Evolutionary conservation across 1,139 yeast genomes (phyloP), one percentile per base, ranked within the genome.

Genomic region (Taphrina pruni): DNA sequence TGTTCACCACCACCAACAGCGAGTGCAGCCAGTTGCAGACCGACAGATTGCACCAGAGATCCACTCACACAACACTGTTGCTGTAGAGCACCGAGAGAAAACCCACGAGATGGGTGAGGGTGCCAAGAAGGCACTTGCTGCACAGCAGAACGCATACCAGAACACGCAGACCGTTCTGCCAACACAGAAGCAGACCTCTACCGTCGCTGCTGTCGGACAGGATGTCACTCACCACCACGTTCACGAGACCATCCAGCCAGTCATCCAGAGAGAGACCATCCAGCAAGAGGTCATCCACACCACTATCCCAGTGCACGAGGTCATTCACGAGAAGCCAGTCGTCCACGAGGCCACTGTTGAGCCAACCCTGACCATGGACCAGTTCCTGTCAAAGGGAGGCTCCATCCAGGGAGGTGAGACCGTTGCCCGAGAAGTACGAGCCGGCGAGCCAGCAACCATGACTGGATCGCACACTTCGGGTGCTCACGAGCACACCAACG

Each of bases 1-100:
- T 35, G 64, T 65, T 46, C 69, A 65, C 64, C 69, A 65, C 69
- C 64, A 65, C 69, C 69, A 65, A 64, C 69, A 65, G 69, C 69
- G 69, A 36, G 64, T 65, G 7, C 69, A 65, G 69, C 69, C 69
- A 17, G 54, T 65, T 36, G 69, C 69, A 32, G 69, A 65, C 58
- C 69, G 64, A 45, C 56, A 43, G 26, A 58, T 55, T 41, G 45
- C 58, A 17, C 51, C 61, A 20, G 61, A 56, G 51, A 36, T 39
- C 39, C 64, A 65, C 69, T 26, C 48, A 46, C 64, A 65, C 64
- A 65, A 56, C 58, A 52, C 54, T 11, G 32, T 65, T 11, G 64
- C 69, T n/a, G 64, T 57, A 6, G 58, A 57, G 58, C 56, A 57
- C 46, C 69, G 64, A 20, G 64, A 58, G 26, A 35, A 39, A 45